phyloP scores from a whole-genome alignment of 306 rosid species.

The Quercus glauca region DNA sequence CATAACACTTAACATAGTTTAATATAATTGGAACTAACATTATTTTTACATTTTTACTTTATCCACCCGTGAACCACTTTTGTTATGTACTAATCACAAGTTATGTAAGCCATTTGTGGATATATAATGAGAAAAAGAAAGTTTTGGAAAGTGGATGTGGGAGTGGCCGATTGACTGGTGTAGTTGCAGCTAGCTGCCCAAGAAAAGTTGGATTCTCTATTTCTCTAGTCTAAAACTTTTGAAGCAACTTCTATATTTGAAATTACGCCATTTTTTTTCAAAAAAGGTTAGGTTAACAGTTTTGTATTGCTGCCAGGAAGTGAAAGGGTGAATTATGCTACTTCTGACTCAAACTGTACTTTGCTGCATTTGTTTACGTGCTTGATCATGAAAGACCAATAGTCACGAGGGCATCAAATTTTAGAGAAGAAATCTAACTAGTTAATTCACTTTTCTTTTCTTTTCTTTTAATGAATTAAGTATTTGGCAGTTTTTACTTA shows the following conservation, averaged over 20 bases:
- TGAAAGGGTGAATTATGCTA: not conserved
- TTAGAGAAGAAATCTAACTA: not conserved
- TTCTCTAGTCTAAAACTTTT: constrained; percentile 14
- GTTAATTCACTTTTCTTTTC: not conserved
- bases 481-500: not conserved
- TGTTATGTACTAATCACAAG: too few relatives aligned
- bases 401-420: not conserved
- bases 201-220: constrained; percentile 20
- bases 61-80: too few relatives aligned
- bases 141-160: constrained; percentile 1
- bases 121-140: not conserved
- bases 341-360: not conserved
- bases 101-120: too few relatives aligned
- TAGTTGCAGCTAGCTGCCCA: constrained; percentile 36
- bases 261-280: not conserved
- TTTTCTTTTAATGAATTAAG: not conserved
- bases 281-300: not conserved
- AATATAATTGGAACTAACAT: too few relatives aligned
- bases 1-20: too few relatives aligned
- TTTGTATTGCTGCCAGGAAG: not conserved
- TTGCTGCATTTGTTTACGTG: not conserved
- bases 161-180: constrained; percentile 4
- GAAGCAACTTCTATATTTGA: constrained; percentile 7
- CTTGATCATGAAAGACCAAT: not conserved
- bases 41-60: too few relatives aligned